These are phyloP conservation scores for Nepenthes alata DNA, from an alignment of 179 eudicot genomes.

Conservation along the genomic window DNA sequence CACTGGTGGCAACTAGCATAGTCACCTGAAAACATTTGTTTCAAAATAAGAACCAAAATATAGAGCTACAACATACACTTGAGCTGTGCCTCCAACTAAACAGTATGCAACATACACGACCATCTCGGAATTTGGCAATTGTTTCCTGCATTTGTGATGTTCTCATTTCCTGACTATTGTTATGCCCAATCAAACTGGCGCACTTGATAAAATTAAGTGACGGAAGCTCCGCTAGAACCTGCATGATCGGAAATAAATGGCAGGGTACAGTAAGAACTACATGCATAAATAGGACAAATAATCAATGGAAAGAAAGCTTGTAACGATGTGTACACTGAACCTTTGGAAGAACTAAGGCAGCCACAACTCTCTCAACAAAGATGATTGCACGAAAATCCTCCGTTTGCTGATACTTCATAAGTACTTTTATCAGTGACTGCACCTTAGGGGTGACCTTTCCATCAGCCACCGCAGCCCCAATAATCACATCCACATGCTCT, in stretches of 20 bases:
- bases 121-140: slow-evolving; percentile 81
- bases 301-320: neutral
- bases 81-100: neutral
- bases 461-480: slow-evolving; percentile 99
- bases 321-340: slow-evolving; percentile 20
- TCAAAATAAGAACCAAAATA: neutral
- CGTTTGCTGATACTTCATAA: slow-evolving; percentile 81
- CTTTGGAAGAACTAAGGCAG: slow-evolving; percentile 99
- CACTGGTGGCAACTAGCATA: slow-evolving; percentile 95
- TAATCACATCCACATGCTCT: slow-evolving; percentile 90
- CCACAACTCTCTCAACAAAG: slow-evolving; percentile 92
- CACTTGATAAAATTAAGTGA: slow-evolving; percentile 71
- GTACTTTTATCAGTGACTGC: slow-evolving; percentile 79
- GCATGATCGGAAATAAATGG: slow-evolving; percentile 11
- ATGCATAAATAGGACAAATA: slow-evolving; percentile 1
- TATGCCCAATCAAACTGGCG: slow-evolving; percentile 94
- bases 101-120: slow-evolving; percentile 58
- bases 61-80: neutral
- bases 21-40: slow-evolving; percentile 47
- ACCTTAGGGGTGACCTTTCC: slow-evolving; percentile 98
- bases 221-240: slow-evolving; percentile 96
- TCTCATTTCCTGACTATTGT: slow-evolving; percentile 96
- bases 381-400: slow-evolving; percentile 91
- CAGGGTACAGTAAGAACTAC: neutral
- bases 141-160: slow-evolving; percentile 95